Base-by-base conservation (phyloP, 2,329 filamentous ascomycete species). In the Cytospora mali region DNA sequence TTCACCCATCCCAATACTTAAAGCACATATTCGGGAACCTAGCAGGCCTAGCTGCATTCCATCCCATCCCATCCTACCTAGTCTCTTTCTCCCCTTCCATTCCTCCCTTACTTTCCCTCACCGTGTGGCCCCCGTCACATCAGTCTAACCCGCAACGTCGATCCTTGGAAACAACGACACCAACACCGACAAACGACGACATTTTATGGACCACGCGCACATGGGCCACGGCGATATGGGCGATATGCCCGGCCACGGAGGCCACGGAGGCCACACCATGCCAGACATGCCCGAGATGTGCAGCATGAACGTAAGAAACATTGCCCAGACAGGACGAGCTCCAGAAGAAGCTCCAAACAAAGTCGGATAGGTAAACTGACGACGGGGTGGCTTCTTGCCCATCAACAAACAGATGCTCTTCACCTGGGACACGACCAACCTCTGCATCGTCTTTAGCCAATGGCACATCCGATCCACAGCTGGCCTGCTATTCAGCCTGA, bases 361-460 rank as follows among this genome's bases (percentile, higher is more conserved):
- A 4, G 31, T 10, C 3, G 14, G 35, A 42, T 42, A n/a, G n/a
- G 6, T 11, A n/a, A n/a, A 11, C 39, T 21, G 39, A 46, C n/a
- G 42, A 33, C 11, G 23, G 50, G 14, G 27, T 9, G 18, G 28
- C 52, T 49, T 9, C 39, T 52, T 46, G 27, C n/a, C 27, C 33
- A 27, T 55, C 51, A 14, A 28, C 28, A 11, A 11, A 13, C 14
- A 97, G 93, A 98, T 97, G 94, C 87, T 98, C 69, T 99, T 99
- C 81, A 98, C 93, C 66, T 99, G 94, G 94, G 87, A 93, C 75
- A 94, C 93, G 3, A 86, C 83, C 62, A 90, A 98, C 78, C 91
- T 99, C 68, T 99, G 95, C 84, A 96, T 99, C 76, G 86, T 99
- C 76, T 99, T 98, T 82, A 84, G 84, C 70, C 87, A 88, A 77